Evolutionary conservation across 257 asterid species (phyloP), one percentile per base, ranked within the genome.

Genomic region (Solanum gandarillasii): DNA sequence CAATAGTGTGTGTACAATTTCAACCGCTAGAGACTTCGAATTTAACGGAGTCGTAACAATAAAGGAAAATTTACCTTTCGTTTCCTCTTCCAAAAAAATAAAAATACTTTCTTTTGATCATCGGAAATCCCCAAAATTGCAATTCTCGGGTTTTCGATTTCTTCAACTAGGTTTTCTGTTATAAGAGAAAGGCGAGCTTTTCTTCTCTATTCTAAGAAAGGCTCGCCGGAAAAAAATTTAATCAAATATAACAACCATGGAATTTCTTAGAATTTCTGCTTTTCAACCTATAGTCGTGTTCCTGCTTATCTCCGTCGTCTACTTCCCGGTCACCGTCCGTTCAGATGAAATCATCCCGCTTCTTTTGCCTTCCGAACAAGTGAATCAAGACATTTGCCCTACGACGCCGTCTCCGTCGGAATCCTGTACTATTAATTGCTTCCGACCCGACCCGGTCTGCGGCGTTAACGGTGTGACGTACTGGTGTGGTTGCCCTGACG

Each of bases 401-500:
- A 75, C 84, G 86, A 46, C 73, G 89, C 34, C 75, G 89, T 55
- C 83, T 12, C 89, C 39, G 3, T 74, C 90, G 34, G 90, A 88
- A 11, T 88, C 86, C 27, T 96, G 99, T 86, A 97, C 98, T 38
- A 92, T 95, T 39, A 96, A 94, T 74, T 96, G 99, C 87, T 96
- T 96, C 91, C 95, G 98, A 13, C 92, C 98, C 71, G 97, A 95
- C 81, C 99, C 99, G 78, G 99, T 95, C 8, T 96, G 99, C 90
- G 99, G 98, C 16, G 93, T 87, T 32, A 95, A 96, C 78, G 98
- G 98, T 52, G 91, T 93, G 60, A 96, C 98, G 88, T 96, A 96
- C 83, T 96, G 99, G 99, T 96, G 99, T 88, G 99, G 99, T 55
- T 96, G 99, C 92, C 94, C 97, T 8, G 99, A 96, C 72, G 99